These are phyloP conservation scores for Plenodomus tracheiphilus DNA, from an alignment of 2,329 filamentous ascomycete species.

Conservation along the genomic window DNA sequence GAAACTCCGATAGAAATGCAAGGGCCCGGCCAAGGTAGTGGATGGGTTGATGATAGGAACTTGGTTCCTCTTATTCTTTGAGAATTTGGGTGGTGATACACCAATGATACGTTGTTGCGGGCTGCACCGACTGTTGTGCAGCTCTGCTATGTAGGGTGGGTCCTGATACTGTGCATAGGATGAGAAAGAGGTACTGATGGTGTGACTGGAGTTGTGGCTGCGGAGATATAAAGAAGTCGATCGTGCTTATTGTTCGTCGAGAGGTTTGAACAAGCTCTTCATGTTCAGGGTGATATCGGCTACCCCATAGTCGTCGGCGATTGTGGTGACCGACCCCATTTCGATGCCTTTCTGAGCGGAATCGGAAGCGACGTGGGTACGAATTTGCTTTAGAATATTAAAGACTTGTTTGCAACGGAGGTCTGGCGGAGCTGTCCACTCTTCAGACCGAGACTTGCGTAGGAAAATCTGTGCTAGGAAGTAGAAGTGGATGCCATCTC, in stretches of 20 bases:
- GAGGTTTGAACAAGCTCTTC: conserved; percentile 70
- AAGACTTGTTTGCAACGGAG: conserved; percentile 64
- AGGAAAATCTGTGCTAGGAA: conserved; percentile 70
- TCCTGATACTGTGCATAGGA: conserved; percentile 1
- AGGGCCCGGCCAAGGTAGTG: conserved; percentile 13
- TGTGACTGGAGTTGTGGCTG: background rate
- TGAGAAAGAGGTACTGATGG: background rate
- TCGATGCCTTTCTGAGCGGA: conserved; percentile 68
- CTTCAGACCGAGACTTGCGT: conserved; percentile 58
- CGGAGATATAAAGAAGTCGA: background rate
- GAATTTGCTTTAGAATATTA: conserved; percentile 62
- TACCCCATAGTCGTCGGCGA: conserved; percentile 68
- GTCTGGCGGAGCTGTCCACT: conserved; percentile 62
- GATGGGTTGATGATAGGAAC: conserved; percentile 17
- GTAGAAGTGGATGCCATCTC: conserved; percentile 73
- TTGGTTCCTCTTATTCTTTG: conserved; percentile 15
- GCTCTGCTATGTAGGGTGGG: conserved; percentile 5
- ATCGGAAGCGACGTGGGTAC: conserved; percentile 64
- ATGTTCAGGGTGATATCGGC: conserved; percentile 70
- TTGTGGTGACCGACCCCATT: conserved; percentile 68
- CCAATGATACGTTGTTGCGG: conserved; percentile 21
- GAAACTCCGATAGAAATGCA: conserved; percentile 38
- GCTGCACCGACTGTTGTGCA: conserved; percentile 7
- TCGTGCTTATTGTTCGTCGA: conserved; percentile 33
- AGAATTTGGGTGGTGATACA: conserved; percentile 19